Base-by-base conservation (phyloP, 805 yeast species). In the Zygoascus bituminiphila region DNA sequence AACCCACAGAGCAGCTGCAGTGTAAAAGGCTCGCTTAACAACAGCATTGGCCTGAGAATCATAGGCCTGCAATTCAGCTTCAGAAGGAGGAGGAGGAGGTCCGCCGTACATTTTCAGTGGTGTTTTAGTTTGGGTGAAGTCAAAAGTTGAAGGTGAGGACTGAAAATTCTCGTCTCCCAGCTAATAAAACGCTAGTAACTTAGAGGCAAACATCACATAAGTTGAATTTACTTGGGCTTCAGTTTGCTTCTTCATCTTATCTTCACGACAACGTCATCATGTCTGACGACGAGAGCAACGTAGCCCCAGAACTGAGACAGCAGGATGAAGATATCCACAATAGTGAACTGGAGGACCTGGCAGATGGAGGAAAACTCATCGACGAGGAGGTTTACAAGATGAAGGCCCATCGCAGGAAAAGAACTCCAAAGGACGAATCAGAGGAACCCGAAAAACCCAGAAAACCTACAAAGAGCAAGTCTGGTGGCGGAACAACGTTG, bases 41-140 rank as follows among this genome's bases (percentile, higher is more conserved):
- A 58, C 59, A 48, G 56, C 54, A 48, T 53, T 49, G 23, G 68
- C 62, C 56, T 58, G 59, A 21, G 52, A 57, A 45, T 58, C 59
- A 54, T 56, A 62, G 21, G 57, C 58, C 24, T 59, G 56, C 42
- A 68, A 59, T 54, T 66, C 70, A 49, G 66, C 71, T 46, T 63
- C 62, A 44, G 65, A 56, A 26, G 69, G 69, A 53, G 66, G 68
- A 41, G 67, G 67, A 21, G 64, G 65, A 41, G 58, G 57, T 47
- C 65, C 70, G 50, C 68, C 67, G 51, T 65, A 65, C 70, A 67
- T 66, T 42, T n/a, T n/a, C n/a, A n/a, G n/a, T n/a, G n/a, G n/a
- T n/a, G n/a, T n/a, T n/a, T 31, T 43, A 15, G 46, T 43, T 26
- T 43, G 23, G 4, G 21, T n/a, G 26, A 31, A 4, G 25, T 9